Conservation (phyloP, 495 filamentous ascomycete species). For the Hypoxylon subgilvum region DNA sequence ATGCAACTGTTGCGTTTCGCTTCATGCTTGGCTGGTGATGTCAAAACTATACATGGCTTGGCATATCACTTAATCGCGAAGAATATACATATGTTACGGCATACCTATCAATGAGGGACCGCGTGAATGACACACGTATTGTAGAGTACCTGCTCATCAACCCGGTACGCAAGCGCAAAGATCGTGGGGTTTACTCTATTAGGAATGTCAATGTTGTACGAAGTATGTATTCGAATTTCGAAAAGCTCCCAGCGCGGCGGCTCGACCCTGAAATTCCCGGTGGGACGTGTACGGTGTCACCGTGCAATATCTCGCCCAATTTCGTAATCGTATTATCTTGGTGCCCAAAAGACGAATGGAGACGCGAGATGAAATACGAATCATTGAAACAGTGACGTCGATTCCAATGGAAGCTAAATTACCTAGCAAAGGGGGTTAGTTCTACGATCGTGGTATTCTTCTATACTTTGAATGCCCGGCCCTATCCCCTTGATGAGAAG, state of each 20-base stretch:
- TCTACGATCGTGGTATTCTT: slow-evolving; percentile 8
- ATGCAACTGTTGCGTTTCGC: slow-evolving; percentile 5
- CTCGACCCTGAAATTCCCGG: slow-evolving; percentile 19
- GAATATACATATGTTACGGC: neutral
- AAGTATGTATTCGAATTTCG: too few relatives aligned
- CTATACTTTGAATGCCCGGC: slow-evolving; percentile 22
- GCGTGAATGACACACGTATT: neutral
- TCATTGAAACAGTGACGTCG: slow-evolving; percentile 18
- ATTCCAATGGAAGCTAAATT: slow-evolving; percentile 17
- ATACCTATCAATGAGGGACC: neutral
- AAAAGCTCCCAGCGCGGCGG: slow-evolving; percentile 18
- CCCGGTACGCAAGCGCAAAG: neutral
- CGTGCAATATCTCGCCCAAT: slow-evolving; percentile 26
- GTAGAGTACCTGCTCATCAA: neutral
- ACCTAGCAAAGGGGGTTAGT: slow-evolving; percentile 6
- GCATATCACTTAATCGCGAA: slow-evolving; percentile 6
- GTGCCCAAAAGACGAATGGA: slow-evolving; percentile 26
- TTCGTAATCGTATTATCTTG: slow-evolving; percentile 32
- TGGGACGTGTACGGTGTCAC: neutral
- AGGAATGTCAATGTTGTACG: slow-evolving; percentile 5
- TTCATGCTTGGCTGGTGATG: slow-evolving; percentile 22
- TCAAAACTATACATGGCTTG: slow-evolving; percentile 15
- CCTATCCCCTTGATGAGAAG: slow-evolving; percentile 33
- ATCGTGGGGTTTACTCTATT: slow-evolving; percentile 7
- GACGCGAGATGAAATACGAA: slow-evolving; percentile 19